Evolutionary conservation across 768 basidiomycete genomes (phyloP).

Genomic region (Pleurotus giganteus): DNA sequence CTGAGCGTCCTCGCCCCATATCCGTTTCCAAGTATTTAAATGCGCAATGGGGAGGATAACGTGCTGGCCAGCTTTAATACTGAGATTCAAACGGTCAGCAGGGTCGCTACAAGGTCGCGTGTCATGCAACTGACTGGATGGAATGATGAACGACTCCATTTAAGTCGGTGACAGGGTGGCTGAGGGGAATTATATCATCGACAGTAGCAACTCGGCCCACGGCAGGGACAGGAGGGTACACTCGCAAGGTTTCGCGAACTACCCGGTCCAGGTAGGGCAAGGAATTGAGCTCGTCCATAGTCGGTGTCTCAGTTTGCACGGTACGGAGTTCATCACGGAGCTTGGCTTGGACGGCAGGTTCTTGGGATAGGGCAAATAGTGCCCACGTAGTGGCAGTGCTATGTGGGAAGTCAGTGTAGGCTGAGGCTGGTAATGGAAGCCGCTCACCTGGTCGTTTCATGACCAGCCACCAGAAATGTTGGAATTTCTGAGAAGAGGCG

Average conservation of each 20-base stretch:
- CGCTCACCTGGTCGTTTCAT: slow-evolving; percentile 42
- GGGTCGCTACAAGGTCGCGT: neutral
- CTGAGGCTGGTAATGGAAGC: neutral
- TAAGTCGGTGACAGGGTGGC: slow-evolving; percentile 32
- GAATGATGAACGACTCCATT: slow-evolving; percentile 27
- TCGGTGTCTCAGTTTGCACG: slow-evolving; percentile 38
- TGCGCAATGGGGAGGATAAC: slow-evolving; percentile 35
- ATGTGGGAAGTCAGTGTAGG: neutral
- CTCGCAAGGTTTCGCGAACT: slow-evolving; percentile 43
- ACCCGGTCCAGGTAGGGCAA: slow-evolving; percentile 54
- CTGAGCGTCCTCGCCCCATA: slow-evolving; percentile 47
- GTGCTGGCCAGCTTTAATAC: slow-evolving; percentile 26
- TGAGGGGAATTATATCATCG: slow-evolving; percentile 39
- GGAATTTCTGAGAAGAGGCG: slow-evolving; percentile 36
- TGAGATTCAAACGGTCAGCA: slow-evolving; percentile 1
- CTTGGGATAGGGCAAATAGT: slow-evolving; percentile 38
- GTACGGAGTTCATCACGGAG: slow-evolving; percentile 44
- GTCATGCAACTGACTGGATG: slow-evolving; percentile 23
- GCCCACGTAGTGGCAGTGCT: slow-evolving; percentile 41
- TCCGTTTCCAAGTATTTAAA: slow-evolving; percentile 34
- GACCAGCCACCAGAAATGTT: slow-evolving; percentile 48
- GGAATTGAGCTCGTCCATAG: slow-evolving; percentile 51
- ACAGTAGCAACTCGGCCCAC: slow-evolving; percentile 31
- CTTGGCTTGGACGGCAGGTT: slow-evolving; percentile 38
- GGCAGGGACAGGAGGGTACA: slow-evolving; percentile 37